A percentile compares a stretch with the other conserved stretches of the same genome.
phyloP scores from a whole-genome alignment of 176 grass and related monocot genomes.

The Phoenix roebelenii region DNA sequence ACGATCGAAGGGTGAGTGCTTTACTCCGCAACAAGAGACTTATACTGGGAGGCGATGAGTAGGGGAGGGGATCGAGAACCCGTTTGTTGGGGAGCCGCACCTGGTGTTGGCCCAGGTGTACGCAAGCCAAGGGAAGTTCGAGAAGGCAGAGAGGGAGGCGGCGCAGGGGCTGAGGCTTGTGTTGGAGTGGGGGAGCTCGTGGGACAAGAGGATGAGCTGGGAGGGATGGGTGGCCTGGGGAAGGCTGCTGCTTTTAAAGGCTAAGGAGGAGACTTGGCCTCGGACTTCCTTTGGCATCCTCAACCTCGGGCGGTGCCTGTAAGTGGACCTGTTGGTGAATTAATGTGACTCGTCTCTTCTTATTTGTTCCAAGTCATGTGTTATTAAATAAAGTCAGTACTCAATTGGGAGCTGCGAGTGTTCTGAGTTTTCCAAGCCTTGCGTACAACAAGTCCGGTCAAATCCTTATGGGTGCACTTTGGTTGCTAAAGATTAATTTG shows the following conservation, averaged over 20 bases:
- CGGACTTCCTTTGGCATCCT: slow-evolving; percentile 43
- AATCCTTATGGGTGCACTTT: too few species aligned
- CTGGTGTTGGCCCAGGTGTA: slow-evolving; percentile 57
- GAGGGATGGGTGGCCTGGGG: slow-evolving; percentile 82
- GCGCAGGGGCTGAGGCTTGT: slow-evolving; percentile 41
- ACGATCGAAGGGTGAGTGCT: too few species aligned
- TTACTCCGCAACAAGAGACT: too few species aligned
- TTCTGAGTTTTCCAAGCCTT: too few species aligned
- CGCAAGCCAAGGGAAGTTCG: slow-evolving; percentile 35
- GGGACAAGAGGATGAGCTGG: slow-evolving; percentile 90
- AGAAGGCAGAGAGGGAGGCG: slow-evolving; percentile 31
- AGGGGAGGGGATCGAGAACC: slow-evolving; percentile 26
- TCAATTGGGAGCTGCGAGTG: too few species aligned
- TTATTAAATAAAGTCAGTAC: too few species aligned
- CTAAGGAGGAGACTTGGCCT: slow-evolving; percentile 36
- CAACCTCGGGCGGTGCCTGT: slow-evolving; percentile 35
- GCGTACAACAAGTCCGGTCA: too few species aligned
- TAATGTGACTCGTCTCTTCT: too few species aligned
- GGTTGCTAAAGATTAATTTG: too few species aligned
- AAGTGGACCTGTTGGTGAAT: too few species aligned
- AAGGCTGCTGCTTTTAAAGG: slow-evolving; percentile 37
- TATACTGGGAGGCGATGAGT: slow-evolving; percentile 64
- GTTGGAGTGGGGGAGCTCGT: slow-evolving; percentile 69
- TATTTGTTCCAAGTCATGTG: too few species aligned
- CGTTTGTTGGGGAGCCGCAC: slow-evolving; percentile 59